A percentile compares a stretch with the other conserved stretches of the same genome.
phyloP scores from a whole-genome alignment of 2,329 filamentous ascomycete species.

The Colletotrichum sidae region DNA sequence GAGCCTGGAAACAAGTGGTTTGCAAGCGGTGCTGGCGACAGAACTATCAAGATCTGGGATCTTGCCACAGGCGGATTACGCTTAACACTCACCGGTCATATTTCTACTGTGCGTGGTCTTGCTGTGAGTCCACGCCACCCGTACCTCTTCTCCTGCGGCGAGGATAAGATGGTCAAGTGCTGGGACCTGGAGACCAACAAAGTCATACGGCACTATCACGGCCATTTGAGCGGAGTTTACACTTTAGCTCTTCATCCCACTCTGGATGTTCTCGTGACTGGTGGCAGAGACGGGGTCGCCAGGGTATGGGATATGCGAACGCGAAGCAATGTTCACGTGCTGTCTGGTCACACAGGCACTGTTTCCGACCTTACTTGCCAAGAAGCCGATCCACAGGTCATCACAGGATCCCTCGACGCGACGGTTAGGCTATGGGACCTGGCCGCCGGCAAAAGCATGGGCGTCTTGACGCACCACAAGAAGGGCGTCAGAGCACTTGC shows the following conservation, averaged over 20 bases:
- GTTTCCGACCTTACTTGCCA: conserved; percentile 92
- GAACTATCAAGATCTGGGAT: conserved; percentile 99
- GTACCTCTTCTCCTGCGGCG: conserved; percentile 96
- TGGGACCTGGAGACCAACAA: conserved; percentile 99
- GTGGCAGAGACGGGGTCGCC: conserved; percentile 92
- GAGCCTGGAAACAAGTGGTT: conserved; percentile 99
- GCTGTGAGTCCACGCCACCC: conserved; percentile 94
- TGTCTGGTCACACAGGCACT: conserved; percentile 90
- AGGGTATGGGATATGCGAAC: conserved; percentile 99
- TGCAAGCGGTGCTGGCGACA: conserved; percentile 91
- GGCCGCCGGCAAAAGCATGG: conserved; percentile 95
- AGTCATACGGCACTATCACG: conserved; percentile 97
- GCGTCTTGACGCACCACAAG: conserved; percentile 97
- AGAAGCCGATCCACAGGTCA: conserved; percentile 95
- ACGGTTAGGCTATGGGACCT: conserved; percentile 96
- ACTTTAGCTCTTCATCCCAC: conserved; percentile 93
- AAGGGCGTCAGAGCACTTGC: conserved; percentile 91
- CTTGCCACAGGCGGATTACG: conserved; percentile 86
- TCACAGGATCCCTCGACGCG: conserved; percentile 90
- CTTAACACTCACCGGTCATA: conserved; percentile 92
- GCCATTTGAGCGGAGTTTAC: conserved; percentile 96
- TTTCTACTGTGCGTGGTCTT: conserved; percentile 90
- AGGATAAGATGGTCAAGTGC: conserved; percentile 99
- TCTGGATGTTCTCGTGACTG: conserved; percentile 93
- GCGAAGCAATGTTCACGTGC: conserved; percentile 92